These are phyloP conservation scores for Sclerotinia trifoliorum DNA, from an alignment of 2,329 filamentous ascomycete species.

Conservation along the genomic window DNA sequence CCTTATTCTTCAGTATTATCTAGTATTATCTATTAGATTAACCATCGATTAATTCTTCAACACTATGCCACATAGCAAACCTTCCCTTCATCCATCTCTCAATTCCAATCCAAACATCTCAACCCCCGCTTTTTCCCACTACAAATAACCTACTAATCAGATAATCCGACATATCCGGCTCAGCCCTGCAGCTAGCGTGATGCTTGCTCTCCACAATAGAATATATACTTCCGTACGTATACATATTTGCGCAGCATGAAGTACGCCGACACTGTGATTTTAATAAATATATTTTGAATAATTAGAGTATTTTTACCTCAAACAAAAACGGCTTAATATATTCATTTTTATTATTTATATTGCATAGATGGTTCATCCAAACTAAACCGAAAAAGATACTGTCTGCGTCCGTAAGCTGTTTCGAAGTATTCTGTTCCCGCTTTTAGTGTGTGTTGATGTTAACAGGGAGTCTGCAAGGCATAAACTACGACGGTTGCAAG, in stretches of 20 bases:
- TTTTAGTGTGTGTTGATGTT: too few species aligned
- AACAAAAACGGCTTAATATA: too few species aligned
- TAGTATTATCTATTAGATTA: too few species aligned
- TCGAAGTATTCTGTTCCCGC: background rate
- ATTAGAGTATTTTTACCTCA: too few species aligned
- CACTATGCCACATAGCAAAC: background rate
- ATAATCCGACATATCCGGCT: constrained; percentile 12
- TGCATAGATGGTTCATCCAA: too few species aligned
- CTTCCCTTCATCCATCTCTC: background rate
- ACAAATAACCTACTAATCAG: background rate
- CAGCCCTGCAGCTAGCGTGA: constrained; percentile 9
- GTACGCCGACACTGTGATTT: too few species aligned
- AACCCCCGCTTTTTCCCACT: background rate
- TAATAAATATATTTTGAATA: too few species aligned
- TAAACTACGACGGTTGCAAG: background rate
- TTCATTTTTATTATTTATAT: too few species aligned
- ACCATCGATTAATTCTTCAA: background rate
- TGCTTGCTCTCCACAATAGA: too few species aligned
- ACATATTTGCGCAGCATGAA: too few species aligned
- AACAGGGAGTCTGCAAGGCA: background rate
- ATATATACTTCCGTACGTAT: too few species aligned
- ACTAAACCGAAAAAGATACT: too few species aligned
- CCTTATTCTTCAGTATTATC: background rate
- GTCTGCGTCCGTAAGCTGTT: background rate
- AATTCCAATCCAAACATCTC: background rate